Evolutionary conservation across 305 asterid genomes (phyloP).

Genomic region (Solanum aculeatissimum): DNA sequence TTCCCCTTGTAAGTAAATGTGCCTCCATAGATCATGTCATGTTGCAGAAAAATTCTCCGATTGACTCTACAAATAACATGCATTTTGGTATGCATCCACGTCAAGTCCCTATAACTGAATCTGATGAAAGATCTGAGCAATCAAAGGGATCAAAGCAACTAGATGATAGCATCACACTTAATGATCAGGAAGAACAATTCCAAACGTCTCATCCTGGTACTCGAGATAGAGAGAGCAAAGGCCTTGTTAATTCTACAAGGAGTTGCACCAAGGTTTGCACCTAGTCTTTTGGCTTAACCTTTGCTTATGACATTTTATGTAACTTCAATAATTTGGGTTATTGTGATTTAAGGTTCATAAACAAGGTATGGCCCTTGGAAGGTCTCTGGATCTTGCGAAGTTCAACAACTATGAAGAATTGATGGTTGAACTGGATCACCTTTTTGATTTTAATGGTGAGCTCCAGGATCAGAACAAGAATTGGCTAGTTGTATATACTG

Average conservation of each 20-base stretch:
- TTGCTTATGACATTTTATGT: neutral
- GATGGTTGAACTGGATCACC: constrained; percentile 11
- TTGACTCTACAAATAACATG: constrained; percentile 12
- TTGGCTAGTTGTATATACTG: constrained; percentile 22
- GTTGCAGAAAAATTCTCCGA: constrained; percentile 8
- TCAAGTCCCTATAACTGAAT: constrained; percentile 31
- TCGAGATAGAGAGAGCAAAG: constrained; percentile 47
- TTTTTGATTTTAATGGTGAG: constrained; percentile 18
- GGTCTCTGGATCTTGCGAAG: constrained; percentile 18
- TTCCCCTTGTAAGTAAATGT: constrained; percentile 46
- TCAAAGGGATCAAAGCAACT: constrained; percentile 40
- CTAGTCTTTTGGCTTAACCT: neutral
- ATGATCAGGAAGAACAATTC: constrained; percentile 47
- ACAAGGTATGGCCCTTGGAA: constrained; percentile 21
- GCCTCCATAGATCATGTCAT: constrained; percentile 20
- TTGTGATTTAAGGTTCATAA: constrained; percentile 10
- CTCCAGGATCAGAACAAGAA: constrained; percentile 9
- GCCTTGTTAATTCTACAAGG: constrained; percentile 45
- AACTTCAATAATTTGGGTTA: neutral
- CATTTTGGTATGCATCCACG: constrained; percentile 20
- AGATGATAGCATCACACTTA: constrained; percentile 28
- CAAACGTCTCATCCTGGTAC: neutral
- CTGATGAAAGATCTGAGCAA: constrained; percentile 41
- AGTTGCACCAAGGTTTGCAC: constrained; percentile 84
- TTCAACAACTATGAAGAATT: constrained; percentile 11